phyloP scores from a whole-genome alignment of 106 monocot species.

The Allium cepa region DNA sequence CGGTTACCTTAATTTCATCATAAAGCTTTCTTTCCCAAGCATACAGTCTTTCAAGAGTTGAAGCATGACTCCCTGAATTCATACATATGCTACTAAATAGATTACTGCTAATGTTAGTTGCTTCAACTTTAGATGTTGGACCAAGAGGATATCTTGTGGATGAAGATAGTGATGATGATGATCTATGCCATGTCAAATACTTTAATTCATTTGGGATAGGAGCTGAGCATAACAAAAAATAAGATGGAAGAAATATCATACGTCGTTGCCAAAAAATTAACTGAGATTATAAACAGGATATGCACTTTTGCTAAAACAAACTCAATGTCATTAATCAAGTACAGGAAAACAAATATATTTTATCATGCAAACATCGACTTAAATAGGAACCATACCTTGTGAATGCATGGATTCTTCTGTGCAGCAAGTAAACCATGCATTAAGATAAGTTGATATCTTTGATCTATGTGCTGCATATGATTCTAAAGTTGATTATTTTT shows the following conservation, averaged over 20 bases:
- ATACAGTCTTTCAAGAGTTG: slow-evolving; percentile 86
- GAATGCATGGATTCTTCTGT: slow-evolving; percentile 27
- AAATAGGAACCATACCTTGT: slow-evolving; percentile 37
- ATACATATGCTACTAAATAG: slow-evolving; percentile 55
- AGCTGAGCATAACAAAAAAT: slow-evolving; percentile 29
- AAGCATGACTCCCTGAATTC: slow-evolving; percentile 98
- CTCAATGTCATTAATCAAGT: no score
- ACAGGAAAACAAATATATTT: not conserved
- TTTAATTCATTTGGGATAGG: slow-evolving; percentile 57
- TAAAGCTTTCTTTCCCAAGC: slow-evolving; percentile 99
- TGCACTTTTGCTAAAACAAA: no score
- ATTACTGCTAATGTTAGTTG: slow-evolving; percentile 26
- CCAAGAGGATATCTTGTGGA: slow-evolving; percentile 55
- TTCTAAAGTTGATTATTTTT: not conserved
- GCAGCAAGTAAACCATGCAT: slow-evolving; percentile 46
- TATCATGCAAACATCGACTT: not conserved
- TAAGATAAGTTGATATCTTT: slow-evolving; percentile 34
- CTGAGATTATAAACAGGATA: no score
- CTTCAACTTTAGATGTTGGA: slow-evolving; percentile 32
- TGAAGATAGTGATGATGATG: slow-evolving; percentile 75
- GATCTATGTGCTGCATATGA: slow-evolving; percentile 38
- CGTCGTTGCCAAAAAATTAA: no score
- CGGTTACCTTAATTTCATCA: slow-evolving; percentile 90
- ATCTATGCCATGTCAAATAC: slow-evolving; percentile 75
- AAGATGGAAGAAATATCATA: no score